Conservation (phyloP, 352 stramenopile genomes). For the Plasmopara viticola region DNA sequence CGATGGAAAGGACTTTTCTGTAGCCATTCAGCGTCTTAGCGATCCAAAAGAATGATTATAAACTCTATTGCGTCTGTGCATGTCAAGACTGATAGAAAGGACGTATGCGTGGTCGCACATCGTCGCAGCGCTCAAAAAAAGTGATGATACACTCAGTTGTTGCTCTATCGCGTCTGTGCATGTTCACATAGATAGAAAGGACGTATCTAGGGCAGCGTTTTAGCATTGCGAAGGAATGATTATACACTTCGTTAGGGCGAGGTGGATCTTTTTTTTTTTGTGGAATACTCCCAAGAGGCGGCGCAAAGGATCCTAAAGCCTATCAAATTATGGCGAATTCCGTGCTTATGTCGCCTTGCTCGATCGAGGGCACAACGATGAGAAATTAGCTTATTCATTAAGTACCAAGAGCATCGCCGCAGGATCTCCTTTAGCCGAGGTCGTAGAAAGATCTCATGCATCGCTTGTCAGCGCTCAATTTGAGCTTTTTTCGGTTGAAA, state of each 20-base stretch:
- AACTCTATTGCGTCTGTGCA: no score
- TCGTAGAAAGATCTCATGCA: slow-evolving; percentile 10
- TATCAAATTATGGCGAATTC: slow-evolving; percentile 43
- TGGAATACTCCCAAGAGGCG: slow-evolving; percentile 38
- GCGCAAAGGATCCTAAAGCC: slow-evolving; percentile 37
- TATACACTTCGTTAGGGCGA: neutral
- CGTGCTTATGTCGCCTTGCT: slow-evolving; percentile 32
- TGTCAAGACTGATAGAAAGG: no score
- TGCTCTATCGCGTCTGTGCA: no score
- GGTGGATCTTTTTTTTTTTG: slow-evolving; percentile 56
- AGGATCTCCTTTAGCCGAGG: slow-evolving; percentile 10
- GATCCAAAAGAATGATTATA: no score
- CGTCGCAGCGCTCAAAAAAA: no score
- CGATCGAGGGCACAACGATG: slow-evolving; percentile 52
- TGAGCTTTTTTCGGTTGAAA: slow-evolving; percentile 23
- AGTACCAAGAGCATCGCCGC: slow-evolving; percentile 25
- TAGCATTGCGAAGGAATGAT: no score
- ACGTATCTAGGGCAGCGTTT: no score
- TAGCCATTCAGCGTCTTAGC: no score
- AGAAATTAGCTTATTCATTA: slow-evolving; percentile 59
- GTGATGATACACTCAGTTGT: no score
- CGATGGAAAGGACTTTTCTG: no score
- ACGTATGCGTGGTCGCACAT: no score
- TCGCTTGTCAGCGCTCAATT: slow-evolving; percentile 16
- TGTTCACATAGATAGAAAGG: no score